Percentiles rank a stretch among this genome's conserved stretches.
These are phyloP conservation scores for Kingdonia uniflora DNA, from an alignment of 164 flowering plant genomes.

Conservation along the genomic window DNA sequence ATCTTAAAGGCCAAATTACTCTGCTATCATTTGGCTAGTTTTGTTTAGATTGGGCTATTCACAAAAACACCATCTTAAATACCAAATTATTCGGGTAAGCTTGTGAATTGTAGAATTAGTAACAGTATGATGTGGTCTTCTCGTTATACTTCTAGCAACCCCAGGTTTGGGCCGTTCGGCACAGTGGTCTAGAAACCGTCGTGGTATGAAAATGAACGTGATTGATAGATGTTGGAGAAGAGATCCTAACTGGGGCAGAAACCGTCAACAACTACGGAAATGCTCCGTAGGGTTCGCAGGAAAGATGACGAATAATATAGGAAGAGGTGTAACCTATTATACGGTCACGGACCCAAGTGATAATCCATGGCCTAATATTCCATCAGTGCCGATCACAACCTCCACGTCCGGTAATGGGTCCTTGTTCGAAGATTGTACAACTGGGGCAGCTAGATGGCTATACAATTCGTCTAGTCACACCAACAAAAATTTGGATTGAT, in stretches of 20 bases:
- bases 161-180: constrained; percentile 6
- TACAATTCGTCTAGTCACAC: constrained; percentile 45
- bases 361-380: constrained; percentile 61
- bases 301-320: too few species aligned
- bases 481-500: constrained; percentile 78
- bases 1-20: too few species aligned
- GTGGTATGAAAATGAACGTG: constrained; percentile 20
- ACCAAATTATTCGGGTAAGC: too few species aligned
- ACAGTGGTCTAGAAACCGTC: neutral
- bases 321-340: too few species aligned
- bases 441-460: constrained; percentile 53
- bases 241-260: constrained; percentile 39
- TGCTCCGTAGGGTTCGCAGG: constrained; percentile 82
- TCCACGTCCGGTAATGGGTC: constrained; percentile 49
- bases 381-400: constrained; percentile 44
- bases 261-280: constrained; percentile 44
- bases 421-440: constrained; percentile 23
- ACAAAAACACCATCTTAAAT: too few species aligned
- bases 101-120: too few species aligned
- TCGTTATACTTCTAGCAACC: constrained; percentile 2
- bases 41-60: too few species aligned
- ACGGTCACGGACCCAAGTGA: too few species aligned
- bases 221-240: constrained; percentile 71
- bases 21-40: too few species aligned
- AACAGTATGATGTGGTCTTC: too few species aligned